phyloP scores from a whole-genome alignment of 345 rosid species.

The Kandelia obovata region DNA sequence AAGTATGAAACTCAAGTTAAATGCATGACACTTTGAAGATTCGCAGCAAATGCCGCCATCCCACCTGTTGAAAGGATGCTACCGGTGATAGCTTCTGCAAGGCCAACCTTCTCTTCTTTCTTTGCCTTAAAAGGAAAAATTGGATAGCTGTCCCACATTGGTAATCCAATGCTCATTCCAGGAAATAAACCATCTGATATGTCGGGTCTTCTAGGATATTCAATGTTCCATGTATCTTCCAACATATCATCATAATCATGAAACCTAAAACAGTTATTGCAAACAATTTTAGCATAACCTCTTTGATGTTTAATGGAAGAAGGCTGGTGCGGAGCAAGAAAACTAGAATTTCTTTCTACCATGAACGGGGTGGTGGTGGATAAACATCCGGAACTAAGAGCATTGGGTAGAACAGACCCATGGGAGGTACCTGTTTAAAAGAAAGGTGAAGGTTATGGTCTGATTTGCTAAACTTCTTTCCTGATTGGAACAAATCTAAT shows the following conservation, averaged over 20 bases:
- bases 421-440: slow-evolving; percentile 72
- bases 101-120: slow-evolving; percentile 94
- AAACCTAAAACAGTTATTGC: slow-evolving; percentile 43
- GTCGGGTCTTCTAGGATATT: slow-evolving; percentile 65
- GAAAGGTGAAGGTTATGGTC: slow-evolving; percentile 6
- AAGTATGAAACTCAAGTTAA: slow-evolving; percentile 11
- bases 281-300: slow-evolving; percentile 10
- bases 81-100: slow-evolving; percentile 82
- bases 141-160: slow-evolving; percentile 84
- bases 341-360: slow-evolving; percentile 41
- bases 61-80: slow-evolving; percentile 90
- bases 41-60: background rate
- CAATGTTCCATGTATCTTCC: slow-evolving; percentile 84
- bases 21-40: slow-evolving; percentile 1
- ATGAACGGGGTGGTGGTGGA: slow-evolving; percentile 82
- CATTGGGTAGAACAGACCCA: slow-evolving; percentile 87
- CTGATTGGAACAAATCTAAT: slow-evolving; percentile 3
- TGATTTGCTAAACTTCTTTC: slow-evolving; percentile 5
- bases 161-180: slow-evolving; percentile 48
- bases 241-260: slow-evolving; percentile 85
- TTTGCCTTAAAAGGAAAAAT: slow-evolving; percentile 59
- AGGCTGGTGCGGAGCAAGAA: slow-evolving; percentile 3
- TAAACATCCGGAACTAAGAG: slow-evolving; percentile 83
- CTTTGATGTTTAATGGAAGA: background rate
- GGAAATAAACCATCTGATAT: slow-evolving; percentile 51